Base-by-base conservation (phyloP, 441 rosid species). In the Erysimum cheiri region DNA sequence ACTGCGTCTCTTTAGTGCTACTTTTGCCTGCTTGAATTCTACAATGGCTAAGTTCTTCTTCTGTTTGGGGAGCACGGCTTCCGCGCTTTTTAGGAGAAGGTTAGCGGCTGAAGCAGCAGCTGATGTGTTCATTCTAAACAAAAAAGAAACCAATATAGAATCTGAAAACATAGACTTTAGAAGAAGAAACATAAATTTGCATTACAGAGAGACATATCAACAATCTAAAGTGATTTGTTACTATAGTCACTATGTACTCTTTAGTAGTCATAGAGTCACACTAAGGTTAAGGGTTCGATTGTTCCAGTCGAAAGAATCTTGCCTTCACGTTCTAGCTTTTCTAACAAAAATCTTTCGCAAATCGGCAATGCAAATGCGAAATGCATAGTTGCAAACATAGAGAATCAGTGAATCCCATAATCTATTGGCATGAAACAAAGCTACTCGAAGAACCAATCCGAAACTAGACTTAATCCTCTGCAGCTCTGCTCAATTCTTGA, bases 11-110 rank as follows among this genome's bases (percentile, higher is more conserved):
- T 82, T 89, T 28, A 69, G 80, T 60, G 91, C 89, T 74, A 93
- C 88, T 80, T 79, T 90, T 3, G 98, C 92, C 17, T 82, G 89
- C 79, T 86, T 91, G 74, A 84, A 89, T 81, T 91, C 92, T 19
- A 75, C 75, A 60, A 85, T 68, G 28, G 90, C 93, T 60, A 83
- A 64, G 73, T 73, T 88, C 77, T 80, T 91, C 84, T 86, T 91
- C 82, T 94, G 98, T 83, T 94, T 94, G 0, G 97, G 98, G 59
- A 94, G 62, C n/a, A 70, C 70, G 14, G 86, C 83, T 78, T 90
- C 91, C 13, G 85, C 96, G 72, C 92, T 86, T 78, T 83, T 91
- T 60, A 82, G 37, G 28, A 94, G 89, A 54, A 73, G 76, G 67
- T 85, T 85, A 33, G 89, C 89, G 5, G 96, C 96, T 47, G 96